Evolutionary conservation across 106 monocot species (phyloP), one percentile per base, ranked within the genome.

Genomic region (Dioscorea zingiberensis): DNA sequence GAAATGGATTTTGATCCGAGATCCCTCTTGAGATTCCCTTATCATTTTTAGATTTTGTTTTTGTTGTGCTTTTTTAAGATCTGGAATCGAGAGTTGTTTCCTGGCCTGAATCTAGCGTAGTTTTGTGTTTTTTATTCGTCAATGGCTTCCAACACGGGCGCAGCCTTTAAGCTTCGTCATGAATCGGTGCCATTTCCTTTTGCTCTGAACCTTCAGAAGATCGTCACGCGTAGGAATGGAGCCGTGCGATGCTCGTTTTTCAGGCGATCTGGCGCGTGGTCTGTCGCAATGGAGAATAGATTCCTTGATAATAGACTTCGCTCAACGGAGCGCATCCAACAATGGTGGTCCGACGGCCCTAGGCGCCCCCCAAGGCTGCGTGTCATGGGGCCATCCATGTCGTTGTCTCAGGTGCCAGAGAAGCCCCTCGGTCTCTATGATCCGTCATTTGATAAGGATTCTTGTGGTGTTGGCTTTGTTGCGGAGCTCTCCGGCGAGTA

Each of bases 401-500:
- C 97, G 3, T 53, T 98, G n/a, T 98, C 98, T 19, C 76, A 73
- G 78, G 77, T 98, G 48, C 98, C 98, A 3, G 93, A 93, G 68
- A 98, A 93, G 89, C 84, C 84, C 12, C 59, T 98, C 18, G 98
- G 98, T 25, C 84, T 98, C 15, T 98, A 98, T 59, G 86, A 98
- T 48, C 82, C 98, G 6, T 81, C 92, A 1, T 71, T 89, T 14
- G 98, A 98, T 73, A 93, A 82, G 77, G 98, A 98, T 76, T 82
- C 98, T 15, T 98, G 98, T 46, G 98, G 98, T 14, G 98, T 98
- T 44, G 98, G 98, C 16, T 98, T 98, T 25, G 74, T 98, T 47
- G 98, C 98, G 0, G 98, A 98, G 77, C 89, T 98, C 14, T 98
- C 92, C 16, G 89, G 89, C 18, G 86, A 84, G 26, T 69, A 32